A percentile compares a stretch with the other conserved stretches of the same genome.
These are phyloP conservation scores for Debaryomyces subglobosus DNA, from an alignment of 1,139 yeast genomes.

Conservation along the genomic window DNA sequence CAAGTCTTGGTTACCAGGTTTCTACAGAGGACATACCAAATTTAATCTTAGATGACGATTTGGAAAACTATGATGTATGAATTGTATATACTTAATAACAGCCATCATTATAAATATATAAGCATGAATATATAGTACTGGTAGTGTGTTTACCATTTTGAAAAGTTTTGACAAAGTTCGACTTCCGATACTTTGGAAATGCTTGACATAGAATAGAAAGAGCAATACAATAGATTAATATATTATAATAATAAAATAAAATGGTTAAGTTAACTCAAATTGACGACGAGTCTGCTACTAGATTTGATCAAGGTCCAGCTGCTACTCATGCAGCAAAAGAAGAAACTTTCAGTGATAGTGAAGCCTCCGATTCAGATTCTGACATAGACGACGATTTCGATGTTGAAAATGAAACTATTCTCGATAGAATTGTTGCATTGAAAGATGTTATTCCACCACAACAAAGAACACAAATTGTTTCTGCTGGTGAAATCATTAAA, in stretches of 20 bases:
- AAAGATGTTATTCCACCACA: constrained; percentile 90
- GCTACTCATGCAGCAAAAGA: constrained; percentile 23
- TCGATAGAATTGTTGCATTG: constrained; percentile 87
- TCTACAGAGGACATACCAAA: constrained; percentile 25
- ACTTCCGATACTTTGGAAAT: constrained; percentile 3
- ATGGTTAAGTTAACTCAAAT: constrained; percentile 80
- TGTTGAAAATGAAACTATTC: constrained; percentile 76
- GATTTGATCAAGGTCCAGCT: constrained; percentile 30
- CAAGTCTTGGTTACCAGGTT: constrained; percentile 55
- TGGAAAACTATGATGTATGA: not conserved
- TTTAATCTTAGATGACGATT: not conserved
- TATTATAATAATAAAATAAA: constrained; percentile 15
- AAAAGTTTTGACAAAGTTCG: constrained; percentile 7
- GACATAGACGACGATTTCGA: constrained; percentile 77
- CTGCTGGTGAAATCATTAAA: constrained; percentile 37
- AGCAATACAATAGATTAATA: constrained; percentile 3
- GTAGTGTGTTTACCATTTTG: constrained; percentile 3
- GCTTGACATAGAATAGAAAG: not conserved
- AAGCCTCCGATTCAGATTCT: constrained; percentile 56
- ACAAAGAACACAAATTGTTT: constrained; percentile 60
- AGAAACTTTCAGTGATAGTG: constrained; percentile 35
- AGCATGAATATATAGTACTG: not conserved
- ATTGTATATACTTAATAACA: not conserved
- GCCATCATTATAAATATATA: not conserved
- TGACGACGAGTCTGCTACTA: constrained; percentile 55